phyloP scores from a whole-genome alignment of 2,329 filamentous ascomycete genomes.

The Polytolypa hystricis region DNA sequence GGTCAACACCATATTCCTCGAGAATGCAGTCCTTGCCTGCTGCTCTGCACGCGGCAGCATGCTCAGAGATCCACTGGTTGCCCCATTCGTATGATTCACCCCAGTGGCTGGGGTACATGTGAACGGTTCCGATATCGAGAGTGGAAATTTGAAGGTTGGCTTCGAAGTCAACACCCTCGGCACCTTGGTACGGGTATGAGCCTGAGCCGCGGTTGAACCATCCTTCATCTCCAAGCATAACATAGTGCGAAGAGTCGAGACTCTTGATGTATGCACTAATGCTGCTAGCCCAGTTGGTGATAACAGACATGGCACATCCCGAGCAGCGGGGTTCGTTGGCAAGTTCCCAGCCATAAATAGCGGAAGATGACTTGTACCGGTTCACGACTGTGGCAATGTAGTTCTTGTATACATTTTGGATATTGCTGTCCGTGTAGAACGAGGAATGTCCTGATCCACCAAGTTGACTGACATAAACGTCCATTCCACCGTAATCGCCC shows the following conservation, averaged over 20 bases:
- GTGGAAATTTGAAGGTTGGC: slow-evolving; percentile 42
- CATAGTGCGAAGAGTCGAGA: slow-evolving; percentile 50
- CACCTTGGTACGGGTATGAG: slow-evolving; percentile 43
- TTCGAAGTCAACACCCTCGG: slow-evolving; percentile 43
- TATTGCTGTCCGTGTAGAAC: slow-evolving; percentile 47
- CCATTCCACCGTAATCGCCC: slow-evolving; percentile 56
- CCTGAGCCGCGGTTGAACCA: slow-evolving; percentile 34
- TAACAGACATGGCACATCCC: slow-evolving; percentile 46
- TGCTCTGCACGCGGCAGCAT: slow-evolving; percentile 29
- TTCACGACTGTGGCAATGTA: slow-evolving; percentile 51
- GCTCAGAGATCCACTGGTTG: slow-evolving; percentile 37
- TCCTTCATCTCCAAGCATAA: slow-evolving; percentile 54
- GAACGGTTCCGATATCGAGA: slow-evolving; percentile 47
- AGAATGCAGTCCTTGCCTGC: slow-evolving; percentile 31
- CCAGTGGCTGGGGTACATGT: slow-evolving; percentile 40
- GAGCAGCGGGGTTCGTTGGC: slow-evolving; percentile 56
- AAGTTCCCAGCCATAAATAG: slow-evolving; percentile 58
- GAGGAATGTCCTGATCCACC: slow-evolving; percentile 38
- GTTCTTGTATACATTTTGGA: slow-evolving; percentile 48
- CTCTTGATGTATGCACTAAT: slow-evolving; percentile 53
- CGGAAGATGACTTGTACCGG: slow-evolving; percentile 47
- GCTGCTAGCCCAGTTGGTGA: slow-evolving; percentile 48
- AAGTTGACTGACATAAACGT: slow-evolving; percentile 46
- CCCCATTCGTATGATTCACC: slow-evolving; percentile 33
- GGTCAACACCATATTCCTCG: slow-evolving; percentile 29